Percentiles rank a stretch among this genome's conserved stretches.
Evolutionary conservation across 352 stramenopile genomes (phyloP).

Genomic region (Globisporangium spiculum): DNA sequence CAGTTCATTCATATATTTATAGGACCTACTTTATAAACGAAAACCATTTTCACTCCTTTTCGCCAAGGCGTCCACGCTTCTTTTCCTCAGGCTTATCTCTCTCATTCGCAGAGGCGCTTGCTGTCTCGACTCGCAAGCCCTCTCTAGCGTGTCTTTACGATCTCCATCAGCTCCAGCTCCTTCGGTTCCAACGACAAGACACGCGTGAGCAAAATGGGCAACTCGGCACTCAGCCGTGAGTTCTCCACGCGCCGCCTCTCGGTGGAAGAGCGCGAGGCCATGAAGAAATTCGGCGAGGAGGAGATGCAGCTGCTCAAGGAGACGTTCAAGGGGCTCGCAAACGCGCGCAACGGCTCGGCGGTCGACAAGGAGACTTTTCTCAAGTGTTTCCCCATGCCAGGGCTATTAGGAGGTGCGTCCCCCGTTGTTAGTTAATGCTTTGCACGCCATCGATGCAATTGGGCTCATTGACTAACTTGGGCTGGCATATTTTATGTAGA

Average conservation of each 20-base stretch:
- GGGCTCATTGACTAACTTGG: background rate
- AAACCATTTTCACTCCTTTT: conserved; percentile 2
- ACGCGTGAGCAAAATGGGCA: conserved; percentile 41
- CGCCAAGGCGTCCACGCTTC: background rate
- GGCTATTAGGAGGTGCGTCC: conserved; percentile 64
- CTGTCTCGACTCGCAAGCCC: background rate
- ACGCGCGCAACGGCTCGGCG: conserved; percentile 50
- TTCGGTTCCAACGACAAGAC: background rate
- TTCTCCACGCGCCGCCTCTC: conserved; percentile 49
- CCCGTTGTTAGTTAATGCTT: no score
- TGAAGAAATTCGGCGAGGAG: conserved; percentile 76
- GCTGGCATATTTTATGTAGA: conserved; percentile 30
- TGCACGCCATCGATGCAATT: background rate
- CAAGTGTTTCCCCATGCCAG: conserved; percentile 91
- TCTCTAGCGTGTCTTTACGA: no score
- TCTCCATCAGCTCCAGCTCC: background rate
- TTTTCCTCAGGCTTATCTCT: background rate
- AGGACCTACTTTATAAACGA: background rate
- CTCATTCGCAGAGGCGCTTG: background rate
- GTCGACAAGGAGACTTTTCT: conserved; percentile 94
- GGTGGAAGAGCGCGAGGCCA: conserved; percentile 54
- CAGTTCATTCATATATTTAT: background rate
- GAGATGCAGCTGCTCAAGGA: conserved; percentile 77
- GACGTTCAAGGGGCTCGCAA: conserved; percentile 76
- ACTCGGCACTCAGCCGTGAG: conserved; percentile 53